Percentiles rank a stretch among this genome's conserved stretches.
Evolutionary conservation across 2,329 filamentous ascomycete species (phyloP).

Genomic region (Colletotrichum tropicale): DNA sequence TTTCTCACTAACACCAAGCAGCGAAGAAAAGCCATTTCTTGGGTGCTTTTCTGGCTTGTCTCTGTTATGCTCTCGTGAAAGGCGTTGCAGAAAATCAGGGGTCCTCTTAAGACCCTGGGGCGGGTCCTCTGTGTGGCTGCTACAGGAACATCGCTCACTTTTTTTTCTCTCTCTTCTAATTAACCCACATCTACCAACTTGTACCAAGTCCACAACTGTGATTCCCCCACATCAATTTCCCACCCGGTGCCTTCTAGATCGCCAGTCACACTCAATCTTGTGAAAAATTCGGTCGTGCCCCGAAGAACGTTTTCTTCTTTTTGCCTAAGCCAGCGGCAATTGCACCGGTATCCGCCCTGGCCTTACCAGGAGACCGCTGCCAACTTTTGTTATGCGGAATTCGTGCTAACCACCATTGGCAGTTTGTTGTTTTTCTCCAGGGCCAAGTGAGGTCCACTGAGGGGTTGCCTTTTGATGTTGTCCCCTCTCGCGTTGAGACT

Average conservation of each 20-base stretch:
- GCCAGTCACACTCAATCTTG: not conserved
- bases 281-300: not conserved
- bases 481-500: not conserved
- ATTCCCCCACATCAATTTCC: constrained; percentile 6
- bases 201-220: not conserved
- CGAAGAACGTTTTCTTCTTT: not conserved
- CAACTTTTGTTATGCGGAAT: not conserved
- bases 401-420: not conserved
- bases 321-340: not conserved
- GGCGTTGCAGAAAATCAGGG: not conserved
- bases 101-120: not conserved
- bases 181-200: not conserved
- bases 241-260: constrained; percentile 6
- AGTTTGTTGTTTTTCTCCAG: not conserved
- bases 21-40: not conserved
- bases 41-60: not conserved
- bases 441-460: not conserved
- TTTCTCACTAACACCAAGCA: not conserved
- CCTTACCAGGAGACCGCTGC: constrained; percentile 2
- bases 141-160: not conserved
- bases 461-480: not conserved
- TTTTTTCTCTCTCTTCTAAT: not conserved
- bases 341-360: not conserved
- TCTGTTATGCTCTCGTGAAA: not conserved
- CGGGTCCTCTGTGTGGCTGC: not conserved